Percentiles rank a stretch among this genome's conserved stretches.
Conservation (phyloP, 305 asterid genomes). For the Solanum aculeatissimum region DNA sequence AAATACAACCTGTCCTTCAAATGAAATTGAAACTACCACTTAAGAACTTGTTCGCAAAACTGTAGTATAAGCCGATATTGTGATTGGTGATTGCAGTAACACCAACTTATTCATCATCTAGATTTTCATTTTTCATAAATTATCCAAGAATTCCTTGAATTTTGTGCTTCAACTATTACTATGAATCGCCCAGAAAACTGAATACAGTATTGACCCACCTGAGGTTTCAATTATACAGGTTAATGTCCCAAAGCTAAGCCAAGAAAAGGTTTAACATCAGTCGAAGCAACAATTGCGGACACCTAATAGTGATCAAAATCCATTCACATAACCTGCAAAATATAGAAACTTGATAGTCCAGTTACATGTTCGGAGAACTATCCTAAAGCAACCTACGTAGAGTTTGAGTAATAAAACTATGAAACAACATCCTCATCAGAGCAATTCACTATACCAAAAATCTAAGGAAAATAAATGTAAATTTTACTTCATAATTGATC, state of each 20-base stretch:
- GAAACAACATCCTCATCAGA: background rate
- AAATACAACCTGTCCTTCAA: background rate
- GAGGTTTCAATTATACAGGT: background rate
- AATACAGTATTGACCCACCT: background rate
- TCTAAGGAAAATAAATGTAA: background rate
- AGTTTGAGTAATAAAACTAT: background rate
- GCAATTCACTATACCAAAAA: background rate
- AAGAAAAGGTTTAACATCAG: background rate
- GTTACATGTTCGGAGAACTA: background rate
- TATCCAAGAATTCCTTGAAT: background rate
- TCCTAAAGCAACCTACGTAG: background rate
- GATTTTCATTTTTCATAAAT: background rate
- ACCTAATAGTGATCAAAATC: background rate
- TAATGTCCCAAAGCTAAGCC: background rate
- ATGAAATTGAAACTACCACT: background rate
- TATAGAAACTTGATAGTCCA: background rate
- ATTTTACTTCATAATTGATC: background rate
- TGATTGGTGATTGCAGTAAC: background rate
- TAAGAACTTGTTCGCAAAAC: background rate
- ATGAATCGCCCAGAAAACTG: background rate
- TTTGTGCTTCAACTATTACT: background rate
- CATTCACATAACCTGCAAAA: background rate
- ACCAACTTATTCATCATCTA: background rate
- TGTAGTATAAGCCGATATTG: background rate
- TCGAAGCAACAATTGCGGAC: background rate